Base-by-base conservation (phyloP, 2,329 filamentous ascomycete genomes). In the Verticillium nonalfalfae region DNA sequence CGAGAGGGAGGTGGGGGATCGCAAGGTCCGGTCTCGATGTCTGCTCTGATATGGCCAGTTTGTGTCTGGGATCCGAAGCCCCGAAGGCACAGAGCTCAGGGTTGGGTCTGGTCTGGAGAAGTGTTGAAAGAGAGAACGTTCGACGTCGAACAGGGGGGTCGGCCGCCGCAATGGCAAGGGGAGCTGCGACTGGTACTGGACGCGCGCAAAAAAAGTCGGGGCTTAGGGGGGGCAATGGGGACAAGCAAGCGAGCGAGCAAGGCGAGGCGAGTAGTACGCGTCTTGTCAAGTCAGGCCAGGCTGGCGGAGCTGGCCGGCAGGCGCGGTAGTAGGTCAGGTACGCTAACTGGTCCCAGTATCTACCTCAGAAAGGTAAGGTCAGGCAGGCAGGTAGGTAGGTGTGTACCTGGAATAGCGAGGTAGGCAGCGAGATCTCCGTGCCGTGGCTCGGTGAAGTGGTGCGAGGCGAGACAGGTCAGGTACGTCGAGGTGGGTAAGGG, bases 21-120 rank as follows among this genome's bases (percentile, higher is more conserved):
- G 56, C 62, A 18, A 31, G n/a, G 18, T 50, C 39, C 33, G 40
- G 50, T 39, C 60, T 45, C 26, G 26, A 26, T 62, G 56, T 55
- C 18, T 31, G 39, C 9, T 40, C 15, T 15, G 39, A 14, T 21
- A 36, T 50, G 45, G 18, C 21, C 45, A 36, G 35, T 9, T 36
- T 13, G 35, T 50, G n/a, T 7, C 21, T 13, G 7, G 45, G 11
- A 18, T 50, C 45, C 45, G 18, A 50, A 50, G 45, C 45, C 45
- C 45, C 21, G 45, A 50, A 18, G 45, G 26, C 26, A 4, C 45
- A 50, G 21, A 50, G 45, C 45, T 50, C 45, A 50, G 45, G 21
- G 45, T 14, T 13, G 39, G n/a, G n/a, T n/a, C n/a, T n/a, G 39
- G 18, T 45, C 57, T 36, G 52, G 35, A 21, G 33, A 11, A 52